phyloP scores from a whole-genome alignment of 2,329 filamentous ascomycete species.

The Trichoderma breve region DNA sequence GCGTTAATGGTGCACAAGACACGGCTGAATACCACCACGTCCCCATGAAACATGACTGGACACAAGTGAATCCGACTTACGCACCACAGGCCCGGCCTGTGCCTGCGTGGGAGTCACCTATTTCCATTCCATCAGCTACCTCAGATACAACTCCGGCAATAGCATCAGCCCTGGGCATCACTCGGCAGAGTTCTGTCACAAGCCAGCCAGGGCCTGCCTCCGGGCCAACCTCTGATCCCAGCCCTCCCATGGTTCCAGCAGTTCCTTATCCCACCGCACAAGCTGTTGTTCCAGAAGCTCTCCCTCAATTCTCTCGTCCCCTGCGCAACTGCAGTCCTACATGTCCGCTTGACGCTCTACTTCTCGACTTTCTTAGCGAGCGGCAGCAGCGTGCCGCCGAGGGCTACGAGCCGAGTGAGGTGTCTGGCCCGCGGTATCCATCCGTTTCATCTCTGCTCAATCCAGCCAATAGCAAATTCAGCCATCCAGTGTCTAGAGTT shows the following conservation, averaged over 20 bases:
- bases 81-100: neutral
- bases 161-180: neutral
- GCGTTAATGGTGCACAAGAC: conserved; percentile 49
- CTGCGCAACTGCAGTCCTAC: conserved; percentile 65
- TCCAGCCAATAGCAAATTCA: conserved; percentile 58
- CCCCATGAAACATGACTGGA: conserved; percentile 53
- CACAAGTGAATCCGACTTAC: conserved; percentile 30
- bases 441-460: conserved; percentile 77
- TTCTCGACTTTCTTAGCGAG: conserved; percentile 74
- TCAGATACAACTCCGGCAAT: conserved; percentile 5
- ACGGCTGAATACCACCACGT: conserved; percentile 43
- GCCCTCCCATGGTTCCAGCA: neutral
- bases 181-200: conserved; percentile 26
- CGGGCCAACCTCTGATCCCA: conserved; percentile 49
- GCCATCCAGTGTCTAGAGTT: conserved; percentile 78
- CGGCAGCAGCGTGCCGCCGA: conserved; percentile 64
- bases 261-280: neutral
- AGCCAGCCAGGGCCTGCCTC: conserved; percentile 52
- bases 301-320: conserved; percentile 32
- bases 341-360: conserved; percentile 74
- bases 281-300: neutral
- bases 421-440: conserved; percentile 76
- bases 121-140: neutral
- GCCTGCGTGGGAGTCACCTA: neutral
- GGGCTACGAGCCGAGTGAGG: conserved; percentile 61